These are phyloP conservation scores for Penicilliopsis zonata DNA, from an alignment of 495 filamentous ascomycete species.

Conservation along the genomic window DNA sequence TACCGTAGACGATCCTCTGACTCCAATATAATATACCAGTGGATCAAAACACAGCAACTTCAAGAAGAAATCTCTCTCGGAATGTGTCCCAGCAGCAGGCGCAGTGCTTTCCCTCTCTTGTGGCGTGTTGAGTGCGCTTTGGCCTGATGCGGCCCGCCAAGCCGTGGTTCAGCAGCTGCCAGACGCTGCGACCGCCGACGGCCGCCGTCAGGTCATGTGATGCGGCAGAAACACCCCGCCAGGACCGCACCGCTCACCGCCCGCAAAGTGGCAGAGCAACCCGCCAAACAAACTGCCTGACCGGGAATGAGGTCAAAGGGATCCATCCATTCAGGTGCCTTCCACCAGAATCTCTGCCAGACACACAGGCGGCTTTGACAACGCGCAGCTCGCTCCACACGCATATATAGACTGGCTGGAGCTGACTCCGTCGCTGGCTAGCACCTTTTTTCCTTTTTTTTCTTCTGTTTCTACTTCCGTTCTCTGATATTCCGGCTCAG, in stretches of 20 bases:
- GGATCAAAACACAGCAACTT: too few species aligned
- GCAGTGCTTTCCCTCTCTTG: too few species aligned
- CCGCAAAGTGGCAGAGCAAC: conserved; percentile 14
- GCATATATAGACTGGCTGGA: not conserved
- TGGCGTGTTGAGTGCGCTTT: too few species aligned
- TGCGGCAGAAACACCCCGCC: conserved; percentile 16
- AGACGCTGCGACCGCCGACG: too few species aligned
- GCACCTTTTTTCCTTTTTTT: conserved; percentile 1
- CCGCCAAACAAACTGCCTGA: conserved; percentile 24
- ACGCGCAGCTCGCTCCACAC: conserved; percentile 1
- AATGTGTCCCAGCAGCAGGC: too few species aligned
- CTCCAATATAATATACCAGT: too few species aligned
- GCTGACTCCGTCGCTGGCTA: too few species aligned
- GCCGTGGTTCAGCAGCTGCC: too few species aligned
- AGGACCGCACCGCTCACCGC: conserved; percentile 10
- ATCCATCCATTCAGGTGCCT: not conserved
- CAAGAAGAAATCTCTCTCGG: too few species aligned
- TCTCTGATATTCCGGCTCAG: conserved; percentile 4
- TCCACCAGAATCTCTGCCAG: conserved; percentile 4
- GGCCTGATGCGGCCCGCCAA: too few species aligned
- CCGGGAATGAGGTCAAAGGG: conserved; percentile 15
- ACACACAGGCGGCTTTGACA: conserved; percentile 2
- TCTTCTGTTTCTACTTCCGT: conserved; percentile 2
- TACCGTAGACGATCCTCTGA: too few species aligned
- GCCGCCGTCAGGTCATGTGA: not conserved